These are phyloP conservation scores for Pelagophyceae sp. DNA, from an alignment of 352 stramenopile species.

Conservation along the genomic window DNA sequence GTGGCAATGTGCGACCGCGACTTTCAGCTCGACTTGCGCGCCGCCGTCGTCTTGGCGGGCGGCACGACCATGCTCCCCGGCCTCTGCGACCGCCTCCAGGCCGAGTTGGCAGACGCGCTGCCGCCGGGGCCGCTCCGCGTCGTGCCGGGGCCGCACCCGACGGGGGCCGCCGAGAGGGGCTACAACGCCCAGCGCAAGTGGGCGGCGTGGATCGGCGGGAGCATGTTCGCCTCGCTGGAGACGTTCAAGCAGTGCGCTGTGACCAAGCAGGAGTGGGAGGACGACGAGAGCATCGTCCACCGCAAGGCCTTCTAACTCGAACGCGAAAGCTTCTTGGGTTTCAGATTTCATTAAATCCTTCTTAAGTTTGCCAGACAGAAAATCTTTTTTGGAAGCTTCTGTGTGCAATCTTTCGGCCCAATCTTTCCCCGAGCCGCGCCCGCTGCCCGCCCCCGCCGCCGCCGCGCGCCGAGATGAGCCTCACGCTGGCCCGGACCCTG, in stretches of 20 bases:
- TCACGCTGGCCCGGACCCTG: no score
- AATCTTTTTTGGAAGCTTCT: no score
- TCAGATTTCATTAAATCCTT: no score
- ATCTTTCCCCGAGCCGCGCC: no score
- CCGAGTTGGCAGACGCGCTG: conserved; percentile 78
- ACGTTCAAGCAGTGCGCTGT: conserved; percentile 97
- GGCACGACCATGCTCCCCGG: conserved; percentile 86
- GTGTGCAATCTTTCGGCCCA: no score
- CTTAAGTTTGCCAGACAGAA: no score
- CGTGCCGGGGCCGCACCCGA: conserved; percentile 41
- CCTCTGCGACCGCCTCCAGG: conserved; percentile 86
- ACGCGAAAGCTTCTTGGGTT: no score
- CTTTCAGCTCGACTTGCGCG: conserved; percentile 68
- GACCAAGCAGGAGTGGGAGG: conserved; percentile 20
- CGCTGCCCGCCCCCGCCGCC: no score
- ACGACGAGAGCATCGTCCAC: conserved; percentile 11
- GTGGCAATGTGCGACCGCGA: conserved; percentile 82
- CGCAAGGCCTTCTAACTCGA: background rate
- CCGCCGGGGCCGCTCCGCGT: conserved; percentile 75
- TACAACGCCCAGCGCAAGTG: conserved; percentile 82
- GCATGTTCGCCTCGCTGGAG: conserved; percentile 92
- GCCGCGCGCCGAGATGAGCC: no score
- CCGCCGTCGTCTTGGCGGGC: conserved; percentile 61
- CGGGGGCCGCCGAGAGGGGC: conserved; percentile 70
- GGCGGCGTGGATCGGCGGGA: conserved; percentile 94